phyloP scores from a whole-genome alignment of 2,329 filamentous ascomycete species.

The Xylaria sp. region DNA sequence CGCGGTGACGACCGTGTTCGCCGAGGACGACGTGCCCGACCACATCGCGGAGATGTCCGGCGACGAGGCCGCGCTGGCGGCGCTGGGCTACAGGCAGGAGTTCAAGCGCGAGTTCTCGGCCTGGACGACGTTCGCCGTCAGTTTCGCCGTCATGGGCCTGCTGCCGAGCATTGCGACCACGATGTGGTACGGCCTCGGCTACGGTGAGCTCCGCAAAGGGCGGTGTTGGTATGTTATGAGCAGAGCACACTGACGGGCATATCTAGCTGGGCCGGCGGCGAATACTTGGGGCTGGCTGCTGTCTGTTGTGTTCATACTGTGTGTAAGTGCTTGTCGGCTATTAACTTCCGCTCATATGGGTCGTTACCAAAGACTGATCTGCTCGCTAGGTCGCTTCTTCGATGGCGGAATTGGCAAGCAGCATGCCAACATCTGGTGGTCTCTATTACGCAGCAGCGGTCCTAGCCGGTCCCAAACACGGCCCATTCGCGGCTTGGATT shows the following conservation, averaged over 20 bases:
- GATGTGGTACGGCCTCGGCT: conserved; percentile 68
- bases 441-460: conserved; percentile 76
- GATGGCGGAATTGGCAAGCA: conserved; percentile 72
- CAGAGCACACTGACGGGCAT: conserved; percentile 33
- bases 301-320: conserved; percentile 72
- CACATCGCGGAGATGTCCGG: conserved; percentile 35
- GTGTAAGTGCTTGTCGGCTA: conserved; percentile 48
- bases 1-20: conserved; percentile 35
- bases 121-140: conserved; percentile 75
- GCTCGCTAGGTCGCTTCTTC: conserved; percentile 53
- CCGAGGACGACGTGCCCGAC: conserved; percentile 33
- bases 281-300: conserved; percentile 80
- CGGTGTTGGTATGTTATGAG: neutral
- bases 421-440: conserved; percentile 73
- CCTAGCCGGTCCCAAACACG: conserved; percentile 52
- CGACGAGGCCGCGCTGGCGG: conserved; percentile 64
- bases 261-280: conserved; percentile 44
- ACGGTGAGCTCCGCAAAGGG: conserved; percentile 33
- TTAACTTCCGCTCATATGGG: neutral
- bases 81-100: conserved; percentile 59
- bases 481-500: conserved; percentile 39
- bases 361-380: neutral
- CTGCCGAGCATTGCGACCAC: conserved; percentile 73
- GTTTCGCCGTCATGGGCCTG: conserved; percentile 72
- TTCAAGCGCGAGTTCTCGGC: conserved; percentile 69